Conservation (phyloP, 495 filamentous ascomycete genomes). For the Entonaema liquescens region DNA sequence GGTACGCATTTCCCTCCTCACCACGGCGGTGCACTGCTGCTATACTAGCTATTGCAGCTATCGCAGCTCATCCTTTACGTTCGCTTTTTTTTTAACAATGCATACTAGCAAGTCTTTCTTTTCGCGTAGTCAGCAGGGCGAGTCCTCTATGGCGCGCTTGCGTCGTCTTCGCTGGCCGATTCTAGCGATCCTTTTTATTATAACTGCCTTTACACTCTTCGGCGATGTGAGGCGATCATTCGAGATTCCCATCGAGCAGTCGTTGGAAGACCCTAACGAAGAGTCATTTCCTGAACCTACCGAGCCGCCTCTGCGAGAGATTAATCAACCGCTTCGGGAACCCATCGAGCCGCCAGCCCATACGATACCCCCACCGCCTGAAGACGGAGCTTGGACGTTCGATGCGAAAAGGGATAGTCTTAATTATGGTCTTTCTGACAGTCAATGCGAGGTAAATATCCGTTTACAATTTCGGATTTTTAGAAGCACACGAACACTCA, state of each 20-base stretch:
- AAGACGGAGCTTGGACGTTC: constrained; percentile 20
- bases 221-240: constrained; percentile 13
- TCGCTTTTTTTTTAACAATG: constrained; percentile 18
- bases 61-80: not conserved
- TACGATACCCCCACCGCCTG: not conserved
- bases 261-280: not conserved
- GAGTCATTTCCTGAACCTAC: not conserved
- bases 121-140: constrained; percentile 18
- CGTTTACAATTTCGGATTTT: not conserved
- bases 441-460: constrained; percentile 28
- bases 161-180: constrained; percentile 34
- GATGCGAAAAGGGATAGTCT: constrained; percentile 27
- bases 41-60: not conserved
- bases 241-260: constrained; percentile 4
- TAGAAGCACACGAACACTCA: constrained; percentile 3
- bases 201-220: constrained; percentile 15
- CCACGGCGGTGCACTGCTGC: constrained; percentile 1
- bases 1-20: constrained; percentile 20
- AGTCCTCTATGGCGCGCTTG: constrained; percentile 34
- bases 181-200: constrained; percentile 26
- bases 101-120: constrained; percentile 27
- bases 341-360: not conserved
- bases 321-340: not conserved
- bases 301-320: not conserved
- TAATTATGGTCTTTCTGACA: constrained; percentile 34